Conservation (phyloP, 768 basidiomycete species). For the Lyophyllum decastes region DNA sequence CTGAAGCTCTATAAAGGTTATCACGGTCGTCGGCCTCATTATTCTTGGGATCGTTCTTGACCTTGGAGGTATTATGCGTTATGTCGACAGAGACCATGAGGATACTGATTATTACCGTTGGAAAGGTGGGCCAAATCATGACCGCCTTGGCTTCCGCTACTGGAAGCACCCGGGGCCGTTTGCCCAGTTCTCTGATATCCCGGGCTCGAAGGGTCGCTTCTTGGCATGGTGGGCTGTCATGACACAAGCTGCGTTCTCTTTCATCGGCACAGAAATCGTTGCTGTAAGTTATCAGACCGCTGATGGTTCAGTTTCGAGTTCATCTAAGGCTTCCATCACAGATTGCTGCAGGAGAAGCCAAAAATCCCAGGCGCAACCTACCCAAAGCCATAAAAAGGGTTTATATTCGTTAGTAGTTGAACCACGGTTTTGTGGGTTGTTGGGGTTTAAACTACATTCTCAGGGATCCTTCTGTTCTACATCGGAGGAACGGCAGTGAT, state of each 20-base stretch:
- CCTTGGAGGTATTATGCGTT: constrained; percentile 56
- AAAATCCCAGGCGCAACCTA: constrained; percentile 74
- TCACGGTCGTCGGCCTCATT: constrained; percentile 75
- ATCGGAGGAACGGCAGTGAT: constrained; percentile 72
- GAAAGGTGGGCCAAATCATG: constrained; percentile 77
- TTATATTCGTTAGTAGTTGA: constrained; percentile 57
- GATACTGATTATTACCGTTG: neutral
- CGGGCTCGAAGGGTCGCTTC: constrained; percentile 77
- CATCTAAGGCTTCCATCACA: constrained; percentile 25
- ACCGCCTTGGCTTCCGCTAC: constrained; percentile 72
- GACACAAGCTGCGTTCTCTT: constrained; percentile 90
- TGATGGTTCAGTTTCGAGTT: neutral
- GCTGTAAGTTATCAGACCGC: constrained; percentile 53
- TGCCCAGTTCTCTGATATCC: constrained; percentile 64
- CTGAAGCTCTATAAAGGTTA: constrained; percentile 79
- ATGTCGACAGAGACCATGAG: neutral
- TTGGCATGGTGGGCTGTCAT: constrained; percentile 57
- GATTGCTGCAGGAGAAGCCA: constrained; percentile 90
- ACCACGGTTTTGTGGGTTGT: neutral
- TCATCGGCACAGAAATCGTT: constrained; percentile 92
- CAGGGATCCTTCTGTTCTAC: constrained; percentile 84
- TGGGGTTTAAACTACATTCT: constrained; percentile 21
- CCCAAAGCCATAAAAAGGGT: constrained; percentile 70
- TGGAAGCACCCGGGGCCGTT: constrained; percentile 93
- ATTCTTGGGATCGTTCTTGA: constrained; percentile 77